These are phyloP conservation scores for Cytidiella melzeri DNA, from an alignment of 768 basidiomycete species.

Conservation along the genomic window DNA sequence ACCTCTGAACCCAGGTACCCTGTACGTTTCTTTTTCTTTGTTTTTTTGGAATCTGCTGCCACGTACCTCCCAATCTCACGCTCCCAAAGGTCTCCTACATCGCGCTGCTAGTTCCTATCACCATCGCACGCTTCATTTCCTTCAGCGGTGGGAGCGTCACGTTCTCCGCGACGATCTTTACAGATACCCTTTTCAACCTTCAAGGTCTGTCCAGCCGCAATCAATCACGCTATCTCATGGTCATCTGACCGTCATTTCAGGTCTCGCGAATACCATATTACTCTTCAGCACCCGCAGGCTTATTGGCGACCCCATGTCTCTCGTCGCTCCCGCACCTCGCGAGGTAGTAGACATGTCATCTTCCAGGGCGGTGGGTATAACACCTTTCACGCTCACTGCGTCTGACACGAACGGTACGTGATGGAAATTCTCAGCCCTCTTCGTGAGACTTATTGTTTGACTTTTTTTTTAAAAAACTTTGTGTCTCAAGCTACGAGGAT, in stretches of 20 bases:
- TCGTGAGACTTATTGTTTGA: not conserved
- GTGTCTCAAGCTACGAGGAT: not conserved
- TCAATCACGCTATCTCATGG: not conserved
- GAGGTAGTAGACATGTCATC: constrained; percentile 20
- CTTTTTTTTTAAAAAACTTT: not conserved
- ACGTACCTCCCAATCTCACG: not conserved
- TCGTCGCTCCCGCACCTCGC: constrained; percentile 22
- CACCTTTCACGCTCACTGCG: constrained; percentile 23
- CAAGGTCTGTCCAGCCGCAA: constrained; percentile 17
- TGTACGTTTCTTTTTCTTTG: constrained; percentile 12
- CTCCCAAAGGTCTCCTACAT: constrained; percentile 25
- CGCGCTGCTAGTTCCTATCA: constrained; percentile 29
- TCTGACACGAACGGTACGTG: not conserved
- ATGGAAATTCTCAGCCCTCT: not conserved
- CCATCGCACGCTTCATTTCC: constrained; percentile 25
- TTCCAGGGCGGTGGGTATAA: constrained; percentile 22
- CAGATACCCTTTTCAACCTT: constrained; percentile 30
- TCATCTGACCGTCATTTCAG: constrained; percentile 11
- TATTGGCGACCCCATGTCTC: constrained; percentile 25
- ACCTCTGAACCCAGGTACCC: constrained; percentile 16
- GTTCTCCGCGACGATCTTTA: constrained; percentile 24
- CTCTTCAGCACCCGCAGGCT: constrained; percentile 25
- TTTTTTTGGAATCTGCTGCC: not conserved
- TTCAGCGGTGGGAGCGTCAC: constrained; percentile 26
- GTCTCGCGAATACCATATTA: constrained; percentile 28